Evolutionary conservation across 257 asterid genomes (phyloP), one percentile per base, ranked within the genome.

Genomic region (Sherardia arvensis): DNA sequence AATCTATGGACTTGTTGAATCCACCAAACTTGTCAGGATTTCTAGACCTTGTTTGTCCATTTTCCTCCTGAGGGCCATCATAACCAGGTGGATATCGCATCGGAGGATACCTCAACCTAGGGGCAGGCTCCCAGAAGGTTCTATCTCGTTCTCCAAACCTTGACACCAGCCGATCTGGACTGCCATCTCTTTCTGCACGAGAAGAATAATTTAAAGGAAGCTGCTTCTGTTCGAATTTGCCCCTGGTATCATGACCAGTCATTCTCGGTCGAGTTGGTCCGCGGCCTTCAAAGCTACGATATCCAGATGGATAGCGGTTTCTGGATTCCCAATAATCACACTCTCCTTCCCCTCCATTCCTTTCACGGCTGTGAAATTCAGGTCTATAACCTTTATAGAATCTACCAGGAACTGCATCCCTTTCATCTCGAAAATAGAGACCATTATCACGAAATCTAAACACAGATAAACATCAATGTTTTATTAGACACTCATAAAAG

Each of bases 271-370:
- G 67, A 67, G 73, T 58, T 3, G 59, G 32, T 38, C 61, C 65
- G 34, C 71, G 88, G 77, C 77, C 84, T 54, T 75, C 86, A 0
- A 59, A 43, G 53, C 78, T 83, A 57, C 77, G 78, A 79, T 77
- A 74, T 59, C 49, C 69, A 65, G 84, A 70, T 20, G 77, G 53
- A 66, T 67, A 73, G 30, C 78, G 84, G 69, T 71, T 61, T 78
- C 81, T 88, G 1, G 90, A 67, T 66, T 73, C 81, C 95, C 83
- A 80, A 59, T 75, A 76, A 55, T 66, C 62, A 82, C 81, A 80
- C 65, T 73, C 80, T 72, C 68, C 58, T 47, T 74, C 71, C 53
- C 53, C 81, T 72, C 71, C 84, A 66, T 72, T 81, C 71, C 83
- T 78, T 70, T 71, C 86, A 40, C 64, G 78, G 36, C 48, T 78